Base-by-base conservation (phyloP, 2,329 filamentous ascomycete species). In the Daldinia eschscholtzii region DNA sequence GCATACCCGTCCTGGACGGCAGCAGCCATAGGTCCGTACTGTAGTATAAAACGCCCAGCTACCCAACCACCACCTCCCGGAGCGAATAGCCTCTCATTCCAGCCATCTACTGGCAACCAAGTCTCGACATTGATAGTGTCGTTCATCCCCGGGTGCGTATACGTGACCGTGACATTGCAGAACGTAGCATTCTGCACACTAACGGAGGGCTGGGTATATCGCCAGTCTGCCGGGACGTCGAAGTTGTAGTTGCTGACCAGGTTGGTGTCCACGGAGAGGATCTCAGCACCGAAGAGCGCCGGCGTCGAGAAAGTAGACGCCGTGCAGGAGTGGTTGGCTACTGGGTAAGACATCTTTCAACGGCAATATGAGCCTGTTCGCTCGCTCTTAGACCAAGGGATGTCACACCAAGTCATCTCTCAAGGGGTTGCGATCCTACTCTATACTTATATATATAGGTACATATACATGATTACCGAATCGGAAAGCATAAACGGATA, bases 81-180 rank as follows among this genome's bases (percentile, higher is more conserved):
- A 6, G 46, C 46, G 26, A n/a, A 50, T 28, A 50, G 26, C 26
- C 46, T 50, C 26, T 50, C 46, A 18, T 81, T 81, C 80, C 79
- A 82, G 18, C 63, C 62, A 3, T 68, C 30, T 4, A 70, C 15
- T 61, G 82, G 76, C 68, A 81, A 70, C 78, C 79, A 75, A 61
- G 80, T 64, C 73, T 80, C 73, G 3, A 81, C 75, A 52, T 77
- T 76, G 46, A 83, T 75, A 4, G 61, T 73, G 66, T 83, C 81
- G 39, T 77, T 74, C 70, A 78, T 76, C 18, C 81, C 81, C 4
- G 80, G 78, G 70, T 83, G 81, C 0, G 79, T 82, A 72, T 83
- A 83, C 20, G 76, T 75, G n/a, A 83, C 74, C 2, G 80, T 82
- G 56, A 83, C 77, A 55, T 83, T 83, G 76, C 82, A 84, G 75